These are phyloP conservation scores for Halophytophthora polymorphica DNA, from an alignment of 352 stramenopile species.

Conservation along the genomic window DNA sequence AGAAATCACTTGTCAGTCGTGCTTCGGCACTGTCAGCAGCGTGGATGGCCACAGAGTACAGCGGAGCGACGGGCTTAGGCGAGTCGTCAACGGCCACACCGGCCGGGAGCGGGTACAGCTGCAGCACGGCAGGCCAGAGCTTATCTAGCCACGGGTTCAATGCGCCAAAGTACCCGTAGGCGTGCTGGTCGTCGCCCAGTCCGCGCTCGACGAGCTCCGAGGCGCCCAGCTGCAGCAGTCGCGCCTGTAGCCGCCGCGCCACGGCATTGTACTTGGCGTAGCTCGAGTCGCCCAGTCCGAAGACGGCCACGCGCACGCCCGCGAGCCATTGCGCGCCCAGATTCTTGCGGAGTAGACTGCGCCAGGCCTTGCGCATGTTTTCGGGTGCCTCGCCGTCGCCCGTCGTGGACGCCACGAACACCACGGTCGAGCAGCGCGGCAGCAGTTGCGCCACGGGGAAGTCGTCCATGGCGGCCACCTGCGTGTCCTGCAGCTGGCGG, in stretches of 20 bases:
- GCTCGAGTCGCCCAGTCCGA: slow-evolving; percentile 90
- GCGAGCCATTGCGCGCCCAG: slow-evolving; percentile 65
- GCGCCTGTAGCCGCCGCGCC: slow-evolving; percentile 76
- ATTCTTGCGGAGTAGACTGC: slow-evolving; percentile 81
- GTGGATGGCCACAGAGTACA: slow-evolving; percentile 44
- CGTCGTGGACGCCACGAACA: slow-evolving; percentile 91
- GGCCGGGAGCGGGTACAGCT: slow-evolving; percentile 42
- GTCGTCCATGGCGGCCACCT: slow-evolving; percentile 60
- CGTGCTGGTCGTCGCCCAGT: slow-evolving; percentile 88
- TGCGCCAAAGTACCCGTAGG: slow-evolving; percentile 82
- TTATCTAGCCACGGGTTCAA: slow-evolving; percentile 79
- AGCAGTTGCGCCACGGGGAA: slow-evolving; percentile 56
- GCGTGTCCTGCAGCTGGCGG: slow-evolving; percentile 51
- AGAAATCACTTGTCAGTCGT: slow-evolving; percentile 11
- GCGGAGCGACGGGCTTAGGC: slow-evolving; percentile 43
- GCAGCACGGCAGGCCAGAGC: slow-evolving; percentile 59
- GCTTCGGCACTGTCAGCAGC: slow-evolving; percentile 9
- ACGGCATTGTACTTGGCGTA: slow-evolving; percentile 94
- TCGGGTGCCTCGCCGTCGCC: slow-evolving; percentile 90
- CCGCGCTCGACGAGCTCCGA: slow-evolving; percentile 69
- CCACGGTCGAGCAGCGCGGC: slow-evolving; percentile 51
- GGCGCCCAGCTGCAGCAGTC: slow-evolving; percentile 85
- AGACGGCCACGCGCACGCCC: slow-evolving; percentile 79
- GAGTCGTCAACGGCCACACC: slow-evolving; percentile 67
- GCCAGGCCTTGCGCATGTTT: slow-evolving; percentile 89